Base-by-base conservation (phyloP, 257 asterid genomes). In the Cynanchum wilfordii region DNA sequence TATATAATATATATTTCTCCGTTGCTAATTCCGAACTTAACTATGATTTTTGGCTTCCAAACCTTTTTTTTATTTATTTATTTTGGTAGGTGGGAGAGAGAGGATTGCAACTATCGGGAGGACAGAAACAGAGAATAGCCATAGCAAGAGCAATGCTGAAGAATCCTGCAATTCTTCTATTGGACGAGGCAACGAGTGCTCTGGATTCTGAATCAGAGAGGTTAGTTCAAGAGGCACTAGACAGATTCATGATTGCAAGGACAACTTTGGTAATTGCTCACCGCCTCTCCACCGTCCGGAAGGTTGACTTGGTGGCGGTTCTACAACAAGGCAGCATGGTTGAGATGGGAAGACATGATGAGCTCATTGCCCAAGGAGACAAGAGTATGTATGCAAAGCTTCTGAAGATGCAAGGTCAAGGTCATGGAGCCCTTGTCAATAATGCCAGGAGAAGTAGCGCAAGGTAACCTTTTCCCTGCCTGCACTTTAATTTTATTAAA, bases 161-260 rank as follows among this genome's bases (percentile, higher is more conserved):
- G 77, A 92, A 87, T 19, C 96, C 98, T 3, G 84, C 94, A 1
- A 90, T 92, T 69, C 74, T 92, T 69, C 92, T 92, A 5, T 57
- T 92, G 70, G 98, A 92, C 7, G 98, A 92, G 79, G 98, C 98
- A 40, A 92, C 98, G 3, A 92, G 96, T 49, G 98, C 98, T 30
- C 72, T 92, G 66, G 98, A 92, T 69, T 88, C 96, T 0, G 96
- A 92, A 79, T 92, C 98, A 0, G 98, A 92, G 68, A 92, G 89
- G 80, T 84, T 92, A 42, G 98, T 92, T 56, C 98, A 92, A 81
- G 98, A 90, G 76, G 98, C 98, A 38, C 87, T 92, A 0, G 98
- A 92, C 52, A 88, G 96, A 40, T 87, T 92, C 86, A 92, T 92
- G 96, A 90, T 90, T 7, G 97, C 96, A 55, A 82, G 98, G 71